Base-by-base conservation (phyloP, 768 basidiomycete genomes). In the Strobilomyces echinocephalus region DNA sequence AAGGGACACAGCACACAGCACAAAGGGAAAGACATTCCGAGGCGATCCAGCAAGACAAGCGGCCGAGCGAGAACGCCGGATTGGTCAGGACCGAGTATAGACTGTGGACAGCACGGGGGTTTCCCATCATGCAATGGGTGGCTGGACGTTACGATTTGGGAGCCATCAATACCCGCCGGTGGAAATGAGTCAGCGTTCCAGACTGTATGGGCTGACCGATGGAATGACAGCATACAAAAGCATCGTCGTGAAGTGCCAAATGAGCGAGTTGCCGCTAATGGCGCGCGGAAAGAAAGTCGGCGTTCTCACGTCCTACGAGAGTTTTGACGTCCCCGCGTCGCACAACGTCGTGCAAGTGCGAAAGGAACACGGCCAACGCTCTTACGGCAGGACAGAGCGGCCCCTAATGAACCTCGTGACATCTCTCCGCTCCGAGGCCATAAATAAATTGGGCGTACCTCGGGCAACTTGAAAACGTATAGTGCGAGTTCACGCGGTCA, bases 51-150 rank as follows among this genome's bases (percentile, higher is more conserved):
- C 21, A 39, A 31, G 21, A 33, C 5, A 36, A 20, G 16, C 1
- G 9, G n/a, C 4, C 20, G 21, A 30, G 31, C n/a, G 20, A 36
- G 44, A 39, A 46, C 38, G 33, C 16, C 18, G 33, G 18, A 18
- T 18, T 21, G 21, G 30, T n/a, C 40, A 38, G 1, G 39, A 21
- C 36, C 38, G 39, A 7, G 51, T 38, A 53, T 41, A 30, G 18
- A 9, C 28, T 0, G 10, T n/a, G 58, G 30, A 59, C 47, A 46
- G 55, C 38, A 20, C 39, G 14, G 7, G 43, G 43, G 8, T 21
- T 30, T 31, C 16, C 5, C 50, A 24, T 53, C 53, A 41, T 55
- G 16, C 7, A 46, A 46, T 43, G 49, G n/a, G 53, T 55, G 49
- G 54, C 49, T 55, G 46, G 7, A 54, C 24, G 2, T 24, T 24